phyloP scores from a whole-genome alignment of 352 stramenopile genomes.

The Pythium rishiriense region DNA sequence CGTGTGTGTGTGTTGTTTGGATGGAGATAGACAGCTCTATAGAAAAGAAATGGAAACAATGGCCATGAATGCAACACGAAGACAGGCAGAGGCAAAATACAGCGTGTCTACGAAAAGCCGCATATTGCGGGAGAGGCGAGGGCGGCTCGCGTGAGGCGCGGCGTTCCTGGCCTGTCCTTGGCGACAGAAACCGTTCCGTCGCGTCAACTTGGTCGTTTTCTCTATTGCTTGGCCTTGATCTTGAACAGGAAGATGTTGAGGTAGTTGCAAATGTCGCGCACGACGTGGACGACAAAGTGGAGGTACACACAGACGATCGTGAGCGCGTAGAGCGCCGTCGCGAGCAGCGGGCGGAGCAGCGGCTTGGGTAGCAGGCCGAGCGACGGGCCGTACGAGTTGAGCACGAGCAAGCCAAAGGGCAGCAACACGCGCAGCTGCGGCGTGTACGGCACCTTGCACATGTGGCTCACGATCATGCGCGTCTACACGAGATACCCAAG shows the following conservation, averaged over 20 bases:
- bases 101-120: neutral
- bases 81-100: neutral
- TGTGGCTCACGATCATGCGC: slow-evolving; percentile 89
- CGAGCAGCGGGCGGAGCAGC: slow-evolving; percentile 64
- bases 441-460: slow-evolving; percentile 88
- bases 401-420: slow-evolving; percentile 69
- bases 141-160: neutral
- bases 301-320: slow-evolving; percentile 77
- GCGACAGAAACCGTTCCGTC: neutral
- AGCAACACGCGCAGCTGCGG: slow-evolving; percentile 82
- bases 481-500: slow-evolving; percentile 54
- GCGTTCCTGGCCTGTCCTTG: too few species aligned
- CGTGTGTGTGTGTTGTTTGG: too few species aligned
- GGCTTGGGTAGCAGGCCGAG: slow-evolving; percentile 49
- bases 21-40: slow-evolving; percentile 19
- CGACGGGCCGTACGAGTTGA: slow-evolving; percentile 66
- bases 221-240: slow-evolving; percentile 41
- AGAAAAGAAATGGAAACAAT: neutral
- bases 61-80: neutral
- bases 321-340: slow-evolving; percentile 67
- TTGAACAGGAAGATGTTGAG: slow-evolving; percentile 88
- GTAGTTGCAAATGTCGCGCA: slow-evolving; percentile 86
- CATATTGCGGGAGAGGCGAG: too few species aligned
- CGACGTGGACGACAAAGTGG: slow-evolving; percentile 79
- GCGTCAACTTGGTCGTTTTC: too few species aligned